These are phyloP conservation scores for Teunomyces aglyptinius DNA, from an alignment of 805 yeast species.

Conservation along the genomic window DNA sequence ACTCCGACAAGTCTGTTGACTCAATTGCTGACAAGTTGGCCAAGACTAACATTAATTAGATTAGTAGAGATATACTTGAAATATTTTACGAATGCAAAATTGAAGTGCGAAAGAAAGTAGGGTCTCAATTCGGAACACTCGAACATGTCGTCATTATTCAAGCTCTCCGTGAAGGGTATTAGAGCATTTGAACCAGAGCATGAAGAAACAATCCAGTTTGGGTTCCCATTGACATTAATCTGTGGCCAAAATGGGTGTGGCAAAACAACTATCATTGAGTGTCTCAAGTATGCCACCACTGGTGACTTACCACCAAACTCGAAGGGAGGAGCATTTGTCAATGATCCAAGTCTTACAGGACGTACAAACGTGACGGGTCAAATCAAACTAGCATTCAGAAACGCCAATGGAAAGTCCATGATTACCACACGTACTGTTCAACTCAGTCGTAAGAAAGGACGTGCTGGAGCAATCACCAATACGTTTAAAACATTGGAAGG, in stretches of 20 bases:
- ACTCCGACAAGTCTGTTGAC: constrained; percentile 47
- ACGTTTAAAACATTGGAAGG: constrained; percentile 92
- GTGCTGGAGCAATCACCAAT: constrained; percentile 35
- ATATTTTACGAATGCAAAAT: not conserved
- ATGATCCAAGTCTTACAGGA: constrained; percentile 82
- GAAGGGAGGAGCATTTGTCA: constrained; percentile 93
- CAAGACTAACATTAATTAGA: constrained; percentile 45
- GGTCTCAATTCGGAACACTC: not conserved
- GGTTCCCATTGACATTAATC: constrained; percentile 84
- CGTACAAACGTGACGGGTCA: constrained; percentile 83
- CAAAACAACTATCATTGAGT: constrained; percentile 93
- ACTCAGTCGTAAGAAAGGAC: constrained; percentile 50
- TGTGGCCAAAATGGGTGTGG: constrained; percentile 98
- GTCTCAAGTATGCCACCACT: constrained; percentile 89
- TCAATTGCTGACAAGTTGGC: constrained; percentile 59
- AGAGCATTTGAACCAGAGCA: constrained; percentile 87
- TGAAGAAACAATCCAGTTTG: constrained; percentile 84
- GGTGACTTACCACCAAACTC: constrained; percentile 95
- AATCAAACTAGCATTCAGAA: constrained; percentile 80
- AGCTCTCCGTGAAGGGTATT: constrained; percentile 69
- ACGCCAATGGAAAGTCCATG: constrained; percentile 72
- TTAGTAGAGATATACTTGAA: not conserved
- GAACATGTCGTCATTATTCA: constrained; percentile 40
- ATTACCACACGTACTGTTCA: constrained; percentile 85
- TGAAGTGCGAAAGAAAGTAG: not conserved